Evolutionary conservation across 331 rosid species (phyloP).

Genomic region (Ulmus americana): DNA sequence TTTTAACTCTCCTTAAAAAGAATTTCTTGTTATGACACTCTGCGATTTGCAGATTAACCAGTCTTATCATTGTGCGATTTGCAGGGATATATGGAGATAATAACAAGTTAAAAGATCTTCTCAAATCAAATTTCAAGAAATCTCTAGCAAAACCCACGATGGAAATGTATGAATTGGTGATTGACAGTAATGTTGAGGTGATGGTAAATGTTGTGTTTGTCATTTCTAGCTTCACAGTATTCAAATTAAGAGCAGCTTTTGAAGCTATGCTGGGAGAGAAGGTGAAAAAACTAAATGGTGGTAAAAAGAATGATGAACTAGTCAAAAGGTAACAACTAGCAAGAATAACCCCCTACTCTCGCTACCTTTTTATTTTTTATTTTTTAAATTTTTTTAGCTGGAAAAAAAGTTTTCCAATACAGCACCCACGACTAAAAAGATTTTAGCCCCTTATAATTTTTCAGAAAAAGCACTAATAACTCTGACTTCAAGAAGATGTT

Average conservation of each 20-base stretch:
- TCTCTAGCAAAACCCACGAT: slow-evolving; percentile 19
- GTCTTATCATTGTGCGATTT: not conserved
- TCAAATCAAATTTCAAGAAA: slow-evolving; percentile 12
- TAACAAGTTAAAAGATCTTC: slow-evolving; percentile 20
- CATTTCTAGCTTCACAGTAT: slow-evolving; percentile 10
- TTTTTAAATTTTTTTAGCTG: too few species aligned
- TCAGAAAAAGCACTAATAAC: too few species aligned
- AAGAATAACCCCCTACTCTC: too few species aligned
- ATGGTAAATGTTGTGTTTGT: slow-evolving; percentile 11
- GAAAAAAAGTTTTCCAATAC: too few species aligned
- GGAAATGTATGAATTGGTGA: slow-evolving; percentile 19
- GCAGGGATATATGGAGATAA: slow-evolving; percentile 18
- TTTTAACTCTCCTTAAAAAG: too few species aligned
- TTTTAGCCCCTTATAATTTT: too few species aligned
- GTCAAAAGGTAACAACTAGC: slow-evolving; percentile 12
- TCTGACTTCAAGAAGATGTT: too few species aligned
- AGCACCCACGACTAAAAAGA: too few species aligned
- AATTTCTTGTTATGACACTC: too few species aligned
- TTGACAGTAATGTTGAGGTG: slow-evolving; percentile 18
- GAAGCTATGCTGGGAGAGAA: slow-evolving; percentile 16
- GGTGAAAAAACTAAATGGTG: slow-evolving; percentile 19
- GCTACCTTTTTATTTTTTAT: too few species aligned
- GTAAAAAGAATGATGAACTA: slow-evolving; percentile 22
- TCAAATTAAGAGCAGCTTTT: slow-evolving; percentile 11
- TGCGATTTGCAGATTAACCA: too few species aligned